Evolutionary conservation across 2,329 filamentous ascomycete genomes (phyloP).

Genomic region (Pyrenochaeta sp.): DNA sequence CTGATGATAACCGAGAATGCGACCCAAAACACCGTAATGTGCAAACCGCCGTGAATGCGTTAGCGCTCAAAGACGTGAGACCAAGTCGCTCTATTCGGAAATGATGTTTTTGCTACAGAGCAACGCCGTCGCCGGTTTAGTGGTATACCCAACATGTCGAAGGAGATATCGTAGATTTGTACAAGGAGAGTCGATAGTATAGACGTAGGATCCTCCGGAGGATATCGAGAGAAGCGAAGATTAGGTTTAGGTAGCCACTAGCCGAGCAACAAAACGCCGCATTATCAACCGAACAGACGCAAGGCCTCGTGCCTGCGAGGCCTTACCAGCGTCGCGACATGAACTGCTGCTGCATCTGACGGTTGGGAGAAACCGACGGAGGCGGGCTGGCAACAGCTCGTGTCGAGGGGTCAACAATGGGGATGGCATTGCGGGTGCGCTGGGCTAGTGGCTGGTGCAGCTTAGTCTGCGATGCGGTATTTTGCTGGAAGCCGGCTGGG

Average conservation of each 20-base stretch:
- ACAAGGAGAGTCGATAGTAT: slow-evolving; percentile 52
- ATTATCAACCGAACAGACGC: slow-evolving; percentile 42
- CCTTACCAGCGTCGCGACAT: slow-evolving; percentile 58
- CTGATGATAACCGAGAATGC: slow-evolving; percentile 45
- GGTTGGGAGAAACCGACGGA: slow-evolving; percentile 70
- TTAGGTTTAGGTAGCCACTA: slow-evolving; percentile 51
- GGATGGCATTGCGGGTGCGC: slow-evolving; percentile 91
- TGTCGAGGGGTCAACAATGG: slow-evolving; percentile 95
- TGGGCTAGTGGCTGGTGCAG: slow-evolving; percentile 90
- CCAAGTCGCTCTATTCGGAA: slow-evolving; percentile 49
- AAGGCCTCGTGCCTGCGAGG: slow-evolving; percentile 41
- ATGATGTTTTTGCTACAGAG: slow-evolving; percentile 44
- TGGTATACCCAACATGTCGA: slow-evolving; percentile 52
- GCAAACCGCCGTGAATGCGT: slow-evolving; percentile 51
- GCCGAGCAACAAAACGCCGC: slow-evolving; percentile 49
- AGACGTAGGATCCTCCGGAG: slow-evolving; percentile 49
- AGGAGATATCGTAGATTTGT: slow-evolving; percentile 53
- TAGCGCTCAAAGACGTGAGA: slow-evolving; percentile 48
- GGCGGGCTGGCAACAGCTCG: slow-evolving; percentile 91
- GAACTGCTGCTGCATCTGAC: slow-evolving; percentile 66
- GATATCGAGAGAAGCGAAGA: slow-evolving; percentile 47
- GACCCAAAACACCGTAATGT: slow-evolving; percentile 49
- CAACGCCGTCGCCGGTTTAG: slow-evolving; percentile 51
- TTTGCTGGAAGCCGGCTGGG: slow-evolving; percentile 68
- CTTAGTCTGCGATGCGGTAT: slow-evolving; percentile 70